Base-by-base conservation (phyloP, 176 grass and related monocot genomes). In the Zoysia pacifica region DNA sequence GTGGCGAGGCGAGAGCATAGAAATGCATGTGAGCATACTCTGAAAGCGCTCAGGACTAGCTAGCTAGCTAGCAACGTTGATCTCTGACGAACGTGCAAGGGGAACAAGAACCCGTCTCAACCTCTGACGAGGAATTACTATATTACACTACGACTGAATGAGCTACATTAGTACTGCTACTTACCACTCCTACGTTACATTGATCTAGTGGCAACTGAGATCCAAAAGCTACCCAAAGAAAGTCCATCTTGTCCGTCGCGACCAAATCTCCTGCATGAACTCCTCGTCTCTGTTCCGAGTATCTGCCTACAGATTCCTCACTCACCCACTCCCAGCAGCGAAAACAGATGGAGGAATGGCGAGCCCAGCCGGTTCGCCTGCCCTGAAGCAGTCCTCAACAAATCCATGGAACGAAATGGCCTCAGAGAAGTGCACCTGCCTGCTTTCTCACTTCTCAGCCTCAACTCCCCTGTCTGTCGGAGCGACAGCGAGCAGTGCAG, bases 131-230 rank as follows among this genome's bases (percentile, higher is more conserved):
- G 70, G 65, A 85, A 76, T 72, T 54, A n/a, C 63, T 85, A 81
- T 81, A 19, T 89, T 85, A 85, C 82, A 85, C 50, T 85, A 43
- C 13, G 70, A 85, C 63, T 56, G 66, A 89, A 77, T 47, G 70
- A 35, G 47, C 76, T 75, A 62, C 20, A 62, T 35, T 36, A 62
- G 20, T 6, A 45, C 44, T 11, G 9, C 28, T 28, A 28, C 28
- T 28, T 28, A 28, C 28, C 28, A 28, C 28, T 28, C 28, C 28
- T 28, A 28, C 82, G 67, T 67, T 72, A 53, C 74, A 61, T 35
- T 67, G 9, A 75, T 70, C 14, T 48, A 61, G 71, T 48, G 51
- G 71, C 65, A 52, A 43, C 64, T 82, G 9, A 36, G 73, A 41
- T 77, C 45, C 78, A 70, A 84, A 62, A 83, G 12, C 75, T 74